These are phyloP conservation scores for Leptodermis oblonga DNA, from an alignment of 257 asterid species.

Conservation along the genomic window DNA sequence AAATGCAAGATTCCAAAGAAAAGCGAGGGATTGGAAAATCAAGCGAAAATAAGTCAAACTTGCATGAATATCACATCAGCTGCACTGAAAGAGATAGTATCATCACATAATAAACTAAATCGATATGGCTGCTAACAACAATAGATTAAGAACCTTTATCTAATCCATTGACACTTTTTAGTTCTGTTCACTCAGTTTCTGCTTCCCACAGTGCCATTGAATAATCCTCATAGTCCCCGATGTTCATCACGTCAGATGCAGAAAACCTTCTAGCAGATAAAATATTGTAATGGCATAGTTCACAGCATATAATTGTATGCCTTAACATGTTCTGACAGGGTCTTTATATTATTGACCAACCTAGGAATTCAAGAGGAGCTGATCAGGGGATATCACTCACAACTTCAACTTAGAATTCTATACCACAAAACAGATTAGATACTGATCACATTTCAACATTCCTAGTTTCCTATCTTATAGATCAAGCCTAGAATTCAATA, in stretches of 20 bases:
- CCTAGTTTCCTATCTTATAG: not conserved
- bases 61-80: not conserved
- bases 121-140: not conserved
- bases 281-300: not conserved
- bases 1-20: not conserved
- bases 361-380: not conserved
- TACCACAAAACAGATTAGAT: not conserved
- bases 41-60: not conserved
- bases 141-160: not conserved
- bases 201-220: not conserved
- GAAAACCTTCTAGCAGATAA: not conserved
- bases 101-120: not conserved
- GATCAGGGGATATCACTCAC: slow-evolving; percentile 1
- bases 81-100: not conserved
- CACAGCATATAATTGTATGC: no score
- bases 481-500: not conserved
- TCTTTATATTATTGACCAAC: no score
- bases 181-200: not conserved
- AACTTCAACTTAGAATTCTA: not conserved
- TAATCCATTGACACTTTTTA: not conserved
- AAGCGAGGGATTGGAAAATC: not conserved
- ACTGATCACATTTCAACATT: not conserved
- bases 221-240: not conserved
- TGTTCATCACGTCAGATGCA: not conserved
- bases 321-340: no score